phyloP scores from a whole-genome alignment of 495 filamentous ascomycete species.

The Cercophora newfieldiana region DNA sequence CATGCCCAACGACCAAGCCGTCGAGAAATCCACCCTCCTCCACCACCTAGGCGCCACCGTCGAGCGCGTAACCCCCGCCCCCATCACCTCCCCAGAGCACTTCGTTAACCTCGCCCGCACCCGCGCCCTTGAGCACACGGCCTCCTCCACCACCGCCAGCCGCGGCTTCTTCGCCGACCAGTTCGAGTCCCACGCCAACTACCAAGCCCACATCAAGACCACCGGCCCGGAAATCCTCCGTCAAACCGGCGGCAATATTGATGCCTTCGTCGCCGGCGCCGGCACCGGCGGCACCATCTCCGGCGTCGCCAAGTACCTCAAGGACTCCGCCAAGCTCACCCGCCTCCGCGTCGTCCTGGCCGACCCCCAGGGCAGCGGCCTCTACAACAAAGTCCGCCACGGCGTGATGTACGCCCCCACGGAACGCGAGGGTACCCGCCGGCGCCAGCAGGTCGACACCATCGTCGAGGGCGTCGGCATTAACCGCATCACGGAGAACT shows the following conservation, averaged over 20 bases:
- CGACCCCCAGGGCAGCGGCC: conserved; percentile 89
- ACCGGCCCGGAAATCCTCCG: conserved; percentile 87
- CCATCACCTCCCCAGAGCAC: conserved; percentile 85
- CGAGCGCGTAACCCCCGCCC: conserved; percentile 83
- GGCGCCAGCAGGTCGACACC: conserved; percentile 88
- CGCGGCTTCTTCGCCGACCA: conserved; percentile 93
- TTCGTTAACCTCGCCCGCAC: conserved; percentile 92
- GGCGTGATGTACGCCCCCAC: conserved; percentile 93
- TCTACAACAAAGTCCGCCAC: conserved; percentile 86
- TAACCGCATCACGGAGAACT: conserved; percentile 87
- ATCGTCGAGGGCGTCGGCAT: conserved; percentile 97
- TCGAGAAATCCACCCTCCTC: conserved; percentile 86
- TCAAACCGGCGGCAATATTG: conserved; percentile 73
- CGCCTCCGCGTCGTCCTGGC: conserved; percentile 77
- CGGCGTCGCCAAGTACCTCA: conserved; percentile 80
- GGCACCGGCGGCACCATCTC: conserved; percentile 94
- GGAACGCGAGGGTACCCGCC: conserved; percentile 85
- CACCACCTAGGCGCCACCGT: conserved; percentile 87
- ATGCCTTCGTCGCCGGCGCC: conserved; percentile 94
- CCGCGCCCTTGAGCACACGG: conserved; percentile 69
- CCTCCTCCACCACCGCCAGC: conserved; percentile 40
- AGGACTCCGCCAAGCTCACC: conserved; percentile 49
- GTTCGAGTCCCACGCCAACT: conserved; percentile 90
- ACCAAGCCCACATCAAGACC: conserved; percentile 72
- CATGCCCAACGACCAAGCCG: conserved; percentile 91